Evolutionary conservation across 179 eudicot genomes (phyloP).

Genomic region (Camellia oleifera): DNA sequence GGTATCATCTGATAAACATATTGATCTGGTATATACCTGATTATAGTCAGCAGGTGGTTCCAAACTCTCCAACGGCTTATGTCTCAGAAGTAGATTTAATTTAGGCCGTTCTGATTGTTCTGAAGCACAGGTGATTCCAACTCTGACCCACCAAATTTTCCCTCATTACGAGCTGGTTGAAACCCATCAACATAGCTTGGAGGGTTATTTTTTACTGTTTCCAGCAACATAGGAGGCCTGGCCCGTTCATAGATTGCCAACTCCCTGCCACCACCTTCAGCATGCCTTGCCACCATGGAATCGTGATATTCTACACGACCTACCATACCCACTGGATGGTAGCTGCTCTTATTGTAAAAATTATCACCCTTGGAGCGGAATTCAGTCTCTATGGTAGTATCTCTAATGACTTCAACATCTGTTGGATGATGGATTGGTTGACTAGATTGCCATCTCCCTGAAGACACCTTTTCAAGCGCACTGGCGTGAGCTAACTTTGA

Average conservation of each 20-base stretch:
- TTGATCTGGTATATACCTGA: slow-evolving; percentile 38
- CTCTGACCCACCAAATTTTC: slow-evolving; percentile 31
- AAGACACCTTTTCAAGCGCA: slow-evolving; percentile 86
- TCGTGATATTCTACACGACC: slow-evolving; percentile 42
- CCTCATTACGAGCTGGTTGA: slow-evolving; percentile 34
- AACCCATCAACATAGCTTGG: slow-evolving; percentile 33
- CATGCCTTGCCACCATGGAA: slow-evolving; percentile 38
- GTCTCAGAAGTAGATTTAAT: slow-evolving; percentile 78
- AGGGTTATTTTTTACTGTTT: slow-evolving; percentile 37
- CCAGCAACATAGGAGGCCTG: slow-evolving; percentile 31
- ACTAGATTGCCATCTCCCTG: slow-evolving; percentile 92
- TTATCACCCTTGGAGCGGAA: slow-evolving; percentile 30
- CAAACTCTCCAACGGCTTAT: slow-evolving; percentile 57
- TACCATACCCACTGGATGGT: slow-evolving; percentile 24
- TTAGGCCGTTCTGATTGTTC: slow-evolving; percentile 70
- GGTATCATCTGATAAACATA: neutral
- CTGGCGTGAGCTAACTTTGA: slow-evolving; percentile 87
- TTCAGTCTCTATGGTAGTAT: slow-evolving; percentile 39
- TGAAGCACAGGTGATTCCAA: slow-evolving; percentile 25
- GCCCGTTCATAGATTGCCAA: slow-evolving; percentile 38
- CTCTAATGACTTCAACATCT: slow-evolving; percentile 62
- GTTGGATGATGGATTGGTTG: slow-evolving; percentile 44
- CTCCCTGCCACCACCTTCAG: slow-evolving; percentile 44
- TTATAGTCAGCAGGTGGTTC: slow-evolving; percentile 49
- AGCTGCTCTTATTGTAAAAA: slow-evolving; percentile 17